A percentile compares a stretch with the other conserved stretches of the same genome.
phyloP scores from a whole-genome alignment of 1,284 basidiomycete species.

The Boletellus deceptivus region DNA sequence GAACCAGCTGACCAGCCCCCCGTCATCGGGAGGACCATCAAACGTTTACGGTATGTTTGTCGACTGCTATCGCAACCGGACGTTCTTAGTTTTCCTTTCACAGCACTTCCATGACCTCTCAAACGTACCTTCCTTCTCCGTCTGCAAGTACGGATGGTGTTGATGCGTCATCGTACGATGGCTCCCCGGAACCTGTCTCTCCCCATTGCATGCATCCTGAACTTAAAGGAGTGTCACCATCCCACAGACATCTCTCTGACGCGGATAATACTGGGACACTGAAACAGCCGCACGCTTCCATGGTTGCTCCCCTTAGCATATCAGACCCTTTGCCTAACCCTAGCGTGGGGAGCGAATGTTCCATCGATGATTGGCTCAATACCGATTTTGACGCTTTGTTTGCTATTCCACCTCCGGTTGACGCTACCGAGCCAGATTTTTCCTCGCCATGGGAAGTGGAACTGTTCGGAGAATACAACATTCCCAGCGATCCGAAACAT shows the following conservation, averaged over 20 bases:
- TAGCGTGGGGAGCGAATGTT: constrained; percentile 11
- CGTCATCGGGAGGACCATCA: constrained; percentile 7
- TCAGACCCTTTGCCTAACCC: constrained; percentile 30
- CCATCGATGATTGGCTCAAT: constrained; percentile 32
- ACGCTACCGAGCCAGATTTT: constrained; percentile 18
- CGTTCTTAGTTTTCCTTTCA: not conserved
- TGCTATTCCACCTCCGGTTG: constrained; percentile 24
- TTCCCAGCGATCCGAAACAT: constrained; percentile 6
- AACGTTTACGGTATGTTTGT: constrained; percentile 28
- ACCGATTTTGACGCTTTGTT: constrained; percentile 26
- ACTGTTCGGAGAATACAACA: constrained; percentile 27
- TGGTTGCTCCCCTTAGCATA: constrained; percentile 18
- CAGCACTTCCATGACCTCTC: constrained; percentile 5
- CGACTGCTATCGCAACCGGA: too few relatives aligned
- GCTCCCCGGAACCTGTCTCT: not conserved
- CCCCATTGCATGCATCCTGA: not conserved
- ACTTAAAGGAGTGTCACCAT: not conserved
- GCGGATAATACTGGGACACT: constrained; percentile 10
- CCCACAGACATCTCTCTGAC: constrained; percentile 35
- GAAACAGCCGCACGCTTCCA: constrained; percentile 25
- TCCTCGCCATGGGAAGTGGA: constrained; percentile 25
- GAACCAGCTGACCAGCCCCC: not conserved
- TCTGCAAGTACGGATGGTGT: constrained; percentile 12
- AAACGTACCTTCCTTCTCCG: constrained; percentile 20
- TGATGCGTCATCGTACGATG: not conserved